Base-by-base conservation (phyloP, 1,284 basidiomycete species). In the Sporisorium reilianum region DNA sequence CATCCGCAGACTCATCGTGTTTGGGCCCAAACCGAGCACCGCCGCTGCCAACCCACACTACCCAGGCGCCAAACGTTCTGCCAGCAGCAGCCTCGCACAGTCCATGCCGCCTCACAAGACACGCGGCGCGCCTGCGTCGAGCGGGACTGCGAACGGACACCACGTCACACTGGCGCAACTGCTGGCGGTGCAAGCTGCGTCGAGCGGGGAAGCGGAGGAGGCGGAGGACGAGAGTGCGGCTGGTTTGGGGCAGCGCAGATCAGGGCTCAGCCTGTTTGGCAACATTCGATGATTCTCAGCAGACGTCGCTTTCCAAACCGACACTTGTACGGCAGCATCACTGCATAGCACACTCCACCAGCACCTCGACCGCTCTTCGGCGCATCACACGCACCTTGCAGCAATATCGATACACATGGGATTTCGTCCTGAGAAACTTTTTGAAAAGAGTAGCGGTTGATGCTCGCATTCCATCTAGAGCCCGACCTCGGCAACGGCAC, bases 1-100 rank as follows among this genome's bases (percentile, higher is more conserved):
- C 86, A 92, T 99, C 16, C 90, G 97, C 20, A 94, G 95, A 1
- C 85, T 99, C 44, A 90, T 89, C 55, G 89, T 98, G 23, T 90
- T 94, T 66, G 96, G 95, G 0, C 92, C 94, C 23, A 62, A 61
- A 32, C 7, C 41, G 12, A 45, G 3, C 46, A 22, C 16, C 20
- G 34, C 52, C n/a, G n/a, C 25, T 18, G 20, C 12, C 10, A 41
- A 28, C 20, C 16, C 38, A 9, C 18, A n/a, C 36, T 38, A 38
- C n/a, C 38, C 32, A 2, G 30, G 53, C 5, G 9, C 54, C 22
- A 64, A 64, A 40, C 49, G 68, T 3, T 41, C 53, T 3, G 16
- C 30, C 1, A 41, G 30, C 10, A 42, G 34, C 14, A 42, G 34
- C 7, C 18, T 60, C 5, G 23, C 52, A 10, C 42, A 56, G 12